Evolutionary conservation across 2,329 filamentous ascomycete genomes (phyloP), one percentile per base, ranked within the genome.

Genomic region (Dothideomycetes sp.): DNA sequence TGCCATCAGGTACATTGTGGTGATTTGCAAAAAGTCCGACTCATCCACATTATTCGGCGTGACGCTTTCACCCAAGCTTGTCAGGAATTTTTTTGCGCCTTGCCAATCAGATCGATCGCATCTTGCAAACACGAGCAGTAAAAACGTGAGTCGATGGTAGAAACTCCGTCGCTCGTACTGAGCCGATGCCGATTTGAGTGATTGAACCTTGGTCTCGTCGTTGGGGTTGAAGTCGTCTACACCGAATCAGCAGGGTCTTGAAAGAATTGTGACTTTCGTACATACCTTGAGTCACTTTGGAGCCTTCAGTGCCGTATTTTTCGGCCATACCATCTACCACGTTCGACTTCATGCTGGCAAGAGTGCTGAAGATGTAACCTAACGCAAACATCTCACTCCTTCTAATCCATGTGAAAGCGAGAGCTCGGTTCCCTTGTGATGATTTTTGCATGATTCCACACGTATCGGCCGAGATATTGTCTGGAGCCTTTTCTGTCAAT

Each of bases 21-120:
- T 37, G 33, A 13, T 34, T 20, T n/a, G 36, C 10, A 34, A 41
- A 45, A 24, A 44, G 25, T 29, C 33, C 18, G 42, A 25, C 11
- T 35, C 45, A 25, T 19, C 48, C 1, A 34, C 12, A 5, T 30
- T 11, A 6, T 34, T 32, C 4, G 6, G 27, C 8, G 33, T 34
- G 18, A 50, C 16, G 7, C 47, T 63, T 38, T 55, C 59, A 37
- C 71, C 66, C 10, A 83, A 62, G 31, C 71, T 68, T 10, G 68
- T 62, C 13, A 84, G 59, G 41, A 69, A 72, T 44, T 74, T 64
- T 51, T 68, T 71, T 4, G 84, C 82, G 30, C 70, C 68, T 9
- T 70, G 62, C 78, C 82, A 88, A 46, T 85, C 76, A 29, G 79
- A 82, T 35, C 79, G 74, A 29, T 77, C 80, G 32, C 81, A 83